Conservation (phyloP, 2,329 filamentous ascomycete species). For the Arthrocladium fulminans region DNA sequence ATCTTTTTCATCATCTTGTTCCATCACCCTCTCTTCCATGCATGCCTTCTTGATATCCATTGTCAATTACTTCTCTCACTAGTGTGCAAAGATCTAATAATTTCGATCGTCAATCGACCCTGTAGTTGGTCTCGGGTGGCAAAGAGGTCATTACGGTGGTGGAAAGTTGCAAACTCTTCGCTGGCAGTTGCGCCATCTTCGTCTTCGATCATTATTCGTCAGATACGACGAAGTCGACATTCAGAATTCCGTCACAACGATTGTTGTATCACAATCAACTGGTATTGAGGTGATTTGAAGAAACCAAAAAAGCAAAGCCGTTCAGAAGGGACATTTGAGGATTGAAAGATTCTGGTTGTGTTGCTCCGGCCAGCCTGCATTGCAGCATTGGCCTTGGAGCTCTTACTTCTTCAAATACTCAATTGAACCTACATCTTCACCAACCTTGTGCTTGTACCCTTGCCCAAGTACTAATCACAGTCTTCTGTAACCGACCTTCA, state of each 20-base stretch:
- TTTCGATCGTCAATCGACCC: neutral
- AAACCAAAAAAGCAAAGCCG: neutral
- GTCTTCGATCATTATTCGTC: neutral
- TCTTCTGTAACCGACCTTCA: constrained; percentile 2
- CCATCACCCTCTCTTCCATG: neutral
- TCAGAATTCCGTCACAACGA: too few relatives aligned
- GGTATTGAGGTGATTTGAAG: neutral
- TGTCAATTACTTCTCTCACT: neutral
- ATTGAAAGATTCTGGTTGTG: constrained; percentile 10
- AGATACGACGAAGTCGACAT: neutral
- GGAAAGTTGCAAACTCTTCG: neutral
- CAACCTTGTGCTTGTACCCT: constrained; percentile 6
- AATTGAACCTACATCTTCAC: constrained; percentile 11
- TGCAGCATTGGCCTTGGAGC: neutral
- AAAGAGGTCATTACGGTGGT: neutral
- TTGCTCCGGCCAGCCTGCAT: constrained; percentile 2
- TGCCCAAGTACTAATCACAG: constrained; percentile 8
- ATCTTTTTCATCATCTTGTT: neutral
- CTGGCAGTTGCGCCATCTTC: neutral
- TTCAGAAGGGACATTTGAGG: constrained; percentile 6
- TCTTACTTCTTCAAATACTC: constrained; percentile 10
- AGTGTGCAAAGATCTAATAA: neutral
- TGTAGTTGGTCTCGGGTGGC: neutral
- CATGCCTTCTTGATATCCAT: neutral
- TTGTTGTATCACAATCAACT: neutral